These are phyloP conservation scores for Vitis labrusca DNA, from an alignment of 164 flowering plant species.

Conservation along the genomic window DNA sequence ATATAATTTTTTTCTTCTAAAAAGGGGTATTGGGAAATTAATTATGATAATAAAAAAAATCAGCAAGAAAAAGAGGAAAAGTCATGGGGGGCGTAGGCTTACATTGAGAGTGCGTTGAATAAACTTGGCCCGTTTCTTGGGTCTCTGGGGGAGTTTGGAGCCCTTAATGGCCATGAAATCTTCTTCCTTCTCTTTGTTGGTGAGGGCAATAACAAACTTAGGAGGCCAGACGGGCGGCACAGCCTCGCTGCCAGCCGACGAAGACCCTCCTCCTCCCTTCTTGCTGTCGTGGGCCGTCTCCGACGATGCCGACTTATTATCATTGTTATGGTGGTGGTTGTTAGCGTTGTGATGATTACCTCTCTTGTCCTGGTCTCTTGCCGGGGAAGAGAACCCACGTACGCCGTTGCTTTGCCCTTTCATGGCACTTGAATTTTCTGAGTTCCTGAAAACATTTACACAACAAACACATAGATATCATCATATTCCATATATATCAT, in stretches of 20 bases:
- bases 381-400: conserved; percentile 30
- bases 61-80: background rate
- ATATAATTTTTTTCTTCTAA: no score
- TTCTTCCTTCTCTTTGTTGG: conserved; percentile 92
- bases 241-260: conserved; percentile 68
- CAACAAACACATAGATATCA: conserved; percentile 6
- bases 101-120: conserved; percentile 89
- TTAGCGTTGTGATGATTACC: conserved; percentile 20
- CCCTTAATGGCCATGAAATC: conserved; percentile 92
- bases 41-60: background rate
- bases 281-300: conserved; percentile 63
- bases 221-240: conserved; percentile 76
- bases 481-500: background rate
- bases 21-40: background rate
- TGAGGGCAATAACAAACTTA: conserved; percentile 72
- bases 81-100: conserved; percentile 20
- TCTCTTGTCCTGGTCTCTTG: conserved; percentile 36
- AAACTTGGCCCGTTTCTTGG: conserved; percentile 87
- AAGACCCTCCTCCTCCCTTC: conserved; percentile 60
- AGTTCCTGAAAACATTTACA: conserved; percentile 37
- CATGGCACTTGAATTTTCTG: conserved; percentile 55
- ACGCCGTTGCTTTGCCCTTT: conserved; percentile 60
- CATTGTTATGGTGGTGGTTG: conserved; percentile 16
- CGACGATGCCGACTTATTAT: conserved; percentile 49
- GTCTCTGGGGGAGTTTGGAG: conserved; percentile 88